Conservation (phyloP, 345 rosid genomes). For the Gossypium turneri region DNA sequence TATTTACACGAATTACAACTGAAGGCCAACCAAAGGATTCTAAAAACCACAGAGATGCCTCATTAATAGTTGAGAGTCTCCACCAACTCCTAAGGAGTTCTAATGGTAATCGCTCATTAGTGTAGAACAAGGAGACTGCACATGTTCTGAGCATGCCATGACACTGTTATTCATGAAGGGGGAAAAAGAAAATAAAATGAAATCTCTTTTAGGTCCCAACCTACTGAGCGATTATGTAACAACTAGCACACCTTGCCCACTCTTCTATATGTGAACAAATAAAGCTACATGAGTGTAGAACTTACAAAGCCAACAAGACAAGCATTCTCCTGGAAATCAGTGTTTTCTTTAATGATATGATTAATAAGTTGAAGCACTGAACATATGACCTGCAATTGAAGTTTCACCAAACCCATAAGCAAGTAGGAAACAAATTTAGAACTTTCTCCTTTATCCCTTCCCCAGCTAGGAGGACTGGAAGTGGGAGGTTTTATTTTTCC, state of each 20-base stretch:
- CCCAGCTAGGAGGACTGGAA: neutral
- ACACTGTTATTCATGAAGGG: neutral
- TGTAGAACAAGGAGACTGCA: neutral
- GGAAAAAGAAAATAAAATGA: neutral
- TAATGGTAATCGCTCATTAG: neutral
- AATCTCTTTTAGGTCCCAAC: neutral
- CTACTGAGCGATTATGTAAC: neutral
- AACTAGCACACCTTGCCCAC: neutral
- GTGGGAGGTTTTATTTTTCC: neutral
- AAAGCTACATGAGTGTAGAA: conserved; percentile 16
- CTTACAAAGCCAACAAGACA: conserved; percentile 93
- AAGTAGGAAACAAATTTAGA: conserved; percentile 2
- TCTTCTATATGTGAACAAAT: conserved; percentile 11
- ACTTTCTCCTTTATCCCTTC: neutral
- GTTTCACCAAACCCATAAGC: neutral
- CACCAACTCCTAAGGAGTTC: neutral
- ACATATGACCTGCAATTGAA: conserved; percentile 65
- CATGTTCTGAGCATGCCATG: neutral
- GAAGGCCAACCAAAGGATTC: neutral
- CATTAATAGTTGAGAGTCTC: neutral
- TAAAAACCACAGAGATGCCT: neutral
- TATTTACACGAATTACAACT: neutral
- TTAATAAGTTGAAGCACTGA: conserved; percentile 90
- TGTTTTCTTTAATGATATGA: conserved; percentile 73
- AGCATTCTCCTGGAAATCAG: conserved; percentile 93